phyloP scores from a whole-genome alignment of 1,139 yeast genomes.

The Taiozyma sp. region DNA sequence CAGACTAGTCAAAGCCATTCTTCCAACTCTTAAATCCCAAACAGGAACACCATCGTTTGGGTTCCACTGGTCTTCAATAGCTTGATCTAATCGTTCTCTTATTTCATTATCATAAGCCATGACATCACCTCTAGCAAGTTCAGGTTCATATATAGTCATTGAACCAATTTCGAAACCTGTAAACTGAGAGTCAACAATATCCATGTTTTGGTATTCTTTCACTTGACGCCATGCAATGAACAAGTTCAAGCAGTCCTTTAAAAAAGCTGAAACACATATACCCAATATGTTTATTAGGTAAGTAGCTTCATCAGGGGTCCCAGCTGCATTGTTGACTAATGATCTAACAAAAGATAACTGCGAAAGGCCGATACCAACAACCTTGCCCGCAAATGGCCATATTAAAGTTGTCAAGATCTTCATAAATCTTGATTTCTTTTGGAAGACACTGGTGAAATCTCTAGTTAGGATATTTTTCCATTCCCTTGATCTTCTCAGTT shows the following conservation, averaged over 20 bases:
- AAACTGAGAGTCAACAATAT: constrained; percentile 18
- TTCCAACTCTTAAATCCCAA: not conserved
- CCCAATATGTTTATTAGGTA: constrained; percentile 44
- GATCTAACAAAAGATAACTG: constrained; percentile 15
- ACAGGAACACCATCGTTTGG: not conserved
- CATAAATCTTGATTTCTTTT: constrained; percentile 14
- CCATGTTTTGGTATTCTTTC: constrained; percentile 28
- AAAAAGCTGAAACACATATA: constrained; percentile 33
- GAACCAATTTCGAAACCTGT: constrained; percentile 6
- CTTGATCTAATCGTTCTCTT: not conserved
- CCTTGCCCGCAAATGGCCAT: constrained; percentile 34
- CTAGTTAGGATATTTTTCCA: constrained; percentile 21
- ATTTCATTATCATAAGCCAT: not conserved
- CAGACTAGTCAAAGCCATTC: not conserved
- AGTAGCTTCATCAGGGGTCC: constrained; percentile 36
- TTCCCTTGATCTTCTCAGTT: constrained; percentile 19
- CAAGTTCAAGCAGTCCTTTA: constrained; percentile 35
- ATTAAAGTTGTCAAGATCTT: constrained; percentile 27
- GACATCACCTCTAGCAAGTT: not conserved
- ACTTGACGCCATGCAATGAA: constrained; percentile 32
- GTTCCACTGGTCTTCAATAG: not conserved
- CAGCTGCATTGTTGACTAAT: constrained; percentile 14
- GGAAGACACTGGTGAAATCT: constrained; percentile 29
- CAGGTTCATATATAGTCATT: not conserved
- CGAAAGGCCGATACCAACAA: constrained; percentile 20